These are phyloP conservation scores for Daldinia eschscholtzii DNA, from an alignment of 2,329 filamentous ascomycete species.

Conservation along the genomic window DNA sequence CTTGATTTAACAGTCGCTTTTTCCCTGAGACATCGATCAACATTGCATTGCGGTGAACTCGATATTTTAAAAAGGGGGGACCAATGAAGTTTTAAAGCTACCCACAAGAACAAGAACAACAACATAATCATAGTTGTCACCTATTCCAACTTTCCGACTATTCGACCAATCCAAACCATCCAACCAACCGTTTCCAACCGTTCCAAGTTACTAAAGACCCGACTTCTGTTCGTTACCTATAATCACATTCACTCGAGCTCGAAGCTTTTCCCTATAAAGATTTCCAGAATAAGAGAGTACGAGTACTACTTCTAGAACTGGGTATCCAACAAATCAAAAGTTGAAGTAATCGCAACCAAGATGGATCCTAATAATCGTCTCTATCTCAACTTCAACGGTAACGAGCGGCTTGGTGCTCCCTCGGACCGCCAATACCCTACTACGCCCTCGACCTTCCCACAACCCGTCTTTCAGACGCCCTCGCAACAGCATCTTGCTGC, in stretches of 20 bases:
- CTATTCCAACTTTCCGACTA: not conserved
- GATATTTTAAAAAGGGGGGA: not conserved
- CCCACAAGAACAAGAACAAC: not conserved
- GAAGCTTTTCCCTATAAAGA: not conserved
- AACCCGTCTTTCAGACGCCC: conserved; percentile 75
- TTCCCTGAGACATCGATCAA: conserved; percentile 14
- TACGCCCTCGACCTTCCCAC: conserved; percentile 95
- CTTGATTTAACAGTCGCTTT: conserved; percentile 19
- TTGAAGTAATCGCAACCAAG: conserved; percentile 44
- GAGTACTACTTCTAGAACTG: not conserved
- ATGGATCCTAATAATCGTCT: conserved; percentile 71
- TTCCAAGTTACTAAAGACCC: not conserved
- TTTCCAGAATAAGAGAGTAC: not conserved
- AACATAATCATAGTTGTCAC: not conserved
- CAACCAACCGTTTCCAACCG: not conserved
- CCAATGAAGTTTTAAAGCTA: conserved; percentile 8
- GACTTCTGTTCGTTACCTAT: conserved; percentile 8
- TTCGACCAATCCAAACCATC: not conserved
- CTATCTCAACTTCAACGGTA: conserved; percentile 76
- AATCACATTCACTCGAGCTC: not conserved
- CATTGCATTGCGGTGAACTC: conserved; percentile 6
- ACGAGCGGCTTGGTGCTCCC: conserved; percentile 69
- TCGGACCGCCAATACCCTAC: conserved; percentile 82
- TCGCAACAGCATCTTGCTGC: conserved; percentile 64
- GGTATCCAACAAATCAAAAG: not conserved